These are phyloP conservation scores for Stagonosporopsis vannaccii DNA, from an alignment of 2,329 filamentous ascomycete genomes.

Conservation along the genomic window DNA sequence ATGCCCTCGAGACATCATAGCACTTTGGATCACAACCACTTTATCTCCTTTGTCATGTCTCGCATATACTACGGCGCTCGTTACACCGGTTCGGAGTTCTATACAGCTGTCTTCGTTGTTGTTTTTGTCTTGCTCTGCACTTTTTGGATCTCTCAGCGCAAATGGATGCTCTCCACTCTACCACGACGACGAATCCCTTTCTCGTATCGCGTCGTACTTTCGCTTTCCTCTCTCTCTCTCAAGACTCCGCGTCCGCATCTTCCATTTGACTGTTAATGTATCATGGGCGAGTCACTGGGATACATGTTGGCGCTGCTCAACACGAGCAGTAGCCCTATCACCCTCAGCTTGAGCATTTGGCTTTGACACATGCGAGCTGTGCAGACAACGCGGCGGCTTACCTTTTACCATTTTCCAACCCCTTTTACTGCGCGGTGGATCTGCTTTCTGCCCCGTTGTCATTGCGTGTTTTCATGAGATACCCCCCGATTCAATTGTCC, in stretches of 20 bases:
- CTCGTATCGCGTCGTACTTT: conserved; percentile 14
- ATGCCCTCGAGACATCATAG: conserved; percentile 28
- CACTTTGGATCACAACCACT: not conserved
- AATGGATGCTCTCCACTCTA: conserved; percentile 39
- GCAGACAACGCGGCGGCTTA: not conserved
- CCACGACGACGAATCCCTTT: conserved; percentile 42
- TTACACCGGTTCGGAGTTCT: conserved; percentile 13
- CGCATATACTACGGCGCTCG: conserved; percentile 22
- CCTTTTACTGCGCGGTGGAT: not conserved
- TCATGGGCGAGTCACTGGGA: conserved; percentile 23
- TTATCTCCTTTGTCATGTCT: conserved; percentile 20
- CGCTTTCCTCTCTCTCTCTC: not conserved
- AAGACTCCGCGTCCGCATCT: not conserved
- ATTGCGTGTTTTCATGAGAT: conserved; percentile 43
- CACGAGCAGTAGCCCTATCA: not conserved
- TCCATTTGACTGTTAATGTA: conserved; percentile 16
- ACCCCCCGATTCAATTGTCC: conserved; percentile 29
- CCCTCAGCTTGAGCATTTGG: conserved; percentile 1
- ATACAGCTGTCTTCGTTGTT: not conserved
- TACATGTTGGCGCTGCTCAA: conserved; percentile 18
- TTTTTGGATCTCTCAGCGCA: conserved; percentile 28
- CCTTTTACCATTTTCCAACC: not conserved
- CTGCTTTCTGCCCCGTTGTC: conserved; percentile 2
- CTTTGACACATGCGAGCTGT: not conserved
- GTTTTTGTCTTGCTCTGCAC: conserved; percentile 4